Evolutionary conservation across 805 yeast genomes (phyloP), one percentile per base, ranked within the genome.

Genomic region (Yarrowia phangngaensis): DNA sequence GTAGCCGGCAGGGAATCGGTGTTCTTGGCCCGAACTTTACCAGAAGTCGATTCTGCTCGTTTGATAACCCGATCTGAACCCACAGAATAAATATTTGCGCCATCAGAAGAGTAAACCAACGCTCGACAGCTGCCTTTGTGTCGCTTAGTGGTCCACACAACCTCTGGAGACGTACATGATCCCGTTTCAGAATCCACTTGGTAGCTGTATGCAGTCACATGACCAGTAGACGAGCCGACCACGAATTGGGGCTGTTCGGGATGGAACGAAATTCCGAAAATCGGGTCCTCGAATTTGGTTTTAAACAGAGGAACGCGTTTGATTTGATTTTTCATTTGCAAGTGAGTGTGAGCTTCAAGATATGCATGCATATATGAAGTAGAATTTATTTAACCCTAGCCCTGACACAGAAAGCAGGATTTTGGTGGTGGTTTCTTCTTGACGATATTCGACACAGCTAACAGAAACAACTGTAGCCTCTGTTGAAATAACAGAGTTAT

Each of bases 61-160:
- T 90, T 90, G 54, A 90, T 68, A 4, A 84, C 76, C 36, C 77
- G 76, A 54, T 90, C 98, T 0, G 84, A 74, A 0, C 97, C 97
- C 14, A 80, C 78, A 0, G 95, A 73, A 58, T 70, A 84, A 0
- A 88, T 28, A 34, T 52, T 73, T 5, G 65, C 61, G 2, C 87
- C 87, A 1, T 74, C 69, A 27, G 79, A 76, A 52, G 80, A 84
- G 62, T 86, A 80, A 6, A 76, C 68, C 2, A 85, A 67, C 4
- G 83, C 76, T 32, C 98, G 69, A 53, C 95, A 86, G 55, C 95
- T 82, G 1, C 87, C 89, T 63, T 87, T 88, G 61, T 90, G 97
- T 61, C 97, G 75, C 58, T 78, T 84, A 0, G 97, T 89, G 50
- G 82, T 76, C 98, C 98, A 90, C 14, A 69, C 56, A 1, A 29